Percentiles rank a stretch among this genome's conserved stretches.
These are phyloP conservation scores for Gossypium lobatum DNA, from an alignment of 441 rosid genomes.

Conservation along the genomic window DNA sequence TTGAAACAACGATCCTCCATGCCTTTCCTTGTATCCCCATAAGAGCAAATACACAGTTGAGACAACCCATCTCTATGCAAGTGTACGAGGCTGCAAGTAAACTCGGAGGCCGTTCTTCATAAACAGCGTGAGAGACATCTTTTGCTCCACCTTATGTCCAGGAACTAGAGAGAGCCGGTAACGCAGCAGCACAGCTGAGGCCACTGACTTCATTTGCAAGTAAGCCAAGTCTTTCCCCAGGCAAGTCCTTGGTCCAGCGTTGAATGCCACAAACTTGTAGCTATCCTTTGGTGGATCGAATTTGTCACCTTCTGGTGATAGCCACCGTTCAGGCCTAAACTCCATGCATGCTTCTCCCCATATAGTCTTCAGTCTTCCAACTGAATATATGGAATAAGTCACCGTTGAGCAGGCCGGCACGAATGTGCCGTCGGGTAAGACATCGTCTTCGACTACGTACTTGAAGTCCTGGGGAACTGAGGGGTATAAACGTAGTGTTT, in stretches of 20 bases:
- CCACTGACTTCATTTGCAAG: slow-evolving; percentile 86
- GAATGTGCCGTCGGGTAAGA: slow-evolving; percentile 71
- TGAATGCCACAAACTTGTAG: slow-evolving; percentile 81
- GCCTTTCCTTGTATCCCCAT: neutral
- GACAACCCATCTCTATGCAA: slow-evolving; percentile 17
- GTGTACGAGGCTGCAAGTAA: slow-evolving; percentile 65
- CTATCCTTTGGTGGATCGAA: slow-evolving; percentile 77
- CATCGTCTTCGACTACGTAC: slow-evolving; percentile 62
- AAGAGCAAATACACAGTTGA: neutral
- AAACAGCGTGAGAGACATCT: slow-evolving; percentile 90
- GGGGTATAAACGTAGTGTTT: slow-evolving; percentile 83
- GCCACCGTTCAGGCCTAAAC: slow-evolving; percentile 81
- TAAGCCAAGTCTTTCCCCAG: slow-evolving; percentile 91
- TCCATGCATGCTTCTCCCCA: slow-evolving; percentile 90
- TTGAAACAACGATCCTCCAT: neutral
- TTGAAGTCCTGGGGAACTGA: slow-evolving; percentile 89
- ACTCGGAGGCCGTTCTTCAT: slow-evolving; percentile 85
- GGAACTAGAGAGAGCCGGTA: slow-evolving; percentile 59
- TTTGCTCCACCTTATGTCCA: slow-evolving; percentile 83
- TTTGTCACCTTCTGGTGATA: slow-evolving; percentile 42
- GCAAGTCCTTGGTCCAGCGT: slow-evolving; percentile 92
- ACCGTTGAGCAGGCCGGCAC: slow-evolving; percentile 86
- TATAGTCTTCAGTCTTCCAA: slow-evolving; percentile 81
- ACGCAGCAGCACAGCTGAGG: slow-evolving; percentile 80
- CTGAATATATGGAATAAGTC: slow-evolving; percentile 81